These are phyloP conservation scores for Pseudopithomyces maydicus DNA, from an alignment of 2,329 filamentous ascomycete species.

Conservation along the genomic window DNA sequence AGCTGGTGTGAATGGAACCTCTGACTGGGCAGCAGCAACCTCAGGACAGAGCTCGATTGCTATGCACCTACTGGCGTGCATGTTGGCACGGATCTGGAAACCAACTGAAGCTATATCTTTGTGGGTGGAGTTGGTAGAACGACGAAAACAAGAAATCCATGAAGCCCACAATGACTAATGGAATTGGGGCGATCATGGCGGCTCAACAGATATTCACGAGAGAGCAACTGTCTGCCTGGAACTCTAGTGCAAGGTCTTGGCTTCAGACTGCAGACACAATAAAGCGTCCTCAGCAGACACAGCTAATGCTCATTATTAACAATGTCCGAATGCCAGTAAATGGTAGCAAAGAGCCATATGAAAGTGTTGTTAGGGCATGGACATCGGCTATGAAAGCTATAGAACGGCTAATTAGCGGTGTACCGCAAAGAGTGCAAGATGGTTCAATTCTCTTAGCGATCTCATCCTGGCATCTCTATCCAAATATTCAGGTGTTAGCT, in stretches of 20 bases:
- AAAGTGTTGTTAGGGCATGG: slow-evolving; percentile 19
- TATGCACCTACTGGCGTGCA: slow-evolving; percentile 44
- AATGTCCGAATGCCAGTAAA: slow-evolving; percentile 14
- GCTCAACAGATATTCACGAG: slow-evolving; percentile 7
- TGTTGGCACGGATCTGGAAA: slow-evolving; percentile 40
- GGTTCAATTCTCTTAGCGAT: slow-evolving; percentile 13
- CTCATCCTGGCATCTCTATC: slow-evolving; percentile 19
- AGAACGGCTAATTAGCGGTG: slow-evolving; percentile 17
- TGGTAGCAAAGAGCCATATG: neutral
- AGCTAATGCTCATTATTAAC: slow-evolving; percentile 16
- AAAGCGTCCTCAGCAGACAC: slow-evolving; percentile 11
- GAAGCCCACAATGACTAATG: neutral
- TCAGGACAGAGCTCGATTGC: slow-evolving; percentile 34
- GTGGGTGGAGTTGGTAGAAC: slow-evolving; percentile 41
- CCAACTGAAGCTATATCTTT: slow-evolving; percentile 36
- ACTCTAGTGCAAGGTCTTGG: slow-evolving; percentile 20
- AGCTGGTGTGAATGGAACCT: neutral
- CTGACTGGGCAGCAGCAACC: slow-evolving; percentile 11
- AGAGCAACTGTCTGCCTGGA: slow-evolving; percentile 17
- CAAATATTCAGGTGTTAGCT: slow-evolving; percentile 9
- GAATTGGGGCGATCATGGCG: slow-evolving; percentile 6
- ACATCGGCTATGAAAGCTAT: slow-evolving; percentile 10
- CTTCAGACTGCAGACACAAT: slow-evolving; percentile 15
- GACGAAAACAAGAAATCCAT: slow-evolving; percentile 10
- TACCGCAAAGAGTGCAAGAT: slow-evolving; percentile 9